A percentile compares a stretch with the other conserved stretches of the same genome.
phyloP scores from a whole-genome alignment of 495 filamentous ascomycete genomes.

The Aspergillus asperescens region DNA sequence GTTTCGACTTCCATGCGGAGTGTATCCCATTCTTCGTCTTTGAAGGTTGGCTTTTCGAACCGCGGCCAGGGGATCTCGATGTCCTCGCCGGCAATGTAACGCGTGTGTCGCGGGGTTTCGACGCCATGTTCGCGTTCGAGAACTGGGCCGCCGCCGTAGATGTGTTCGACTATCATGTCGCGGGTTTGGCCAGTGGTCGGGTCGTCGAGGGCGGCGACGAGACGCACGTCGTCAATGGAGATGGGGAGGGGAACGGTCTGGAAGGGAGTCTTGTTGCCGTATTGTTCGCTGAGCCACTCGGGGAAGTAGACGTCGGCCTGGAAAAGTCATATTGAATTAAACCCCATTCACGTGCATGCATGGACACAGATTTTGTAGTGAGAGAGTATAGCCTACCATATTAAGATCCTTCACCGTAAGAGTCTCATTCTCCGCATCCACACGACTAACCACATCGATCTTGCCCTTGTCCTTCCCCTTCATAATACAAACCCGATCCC shows the following conservation, averaged over 20 bases:
- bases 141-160: slow-evolving; percentile 39
- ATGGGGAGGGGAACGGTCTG: slow-evolving; percentile 47
- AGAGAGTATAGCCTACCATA: slow-evolving; percentile 48
- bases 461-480: slow-evolving; percentile 73
- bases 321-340: not conserved
- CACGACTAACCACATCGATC: slow-evolving; percentile 61
- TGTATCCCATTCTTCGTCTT: slow-evolving; percentile 63
- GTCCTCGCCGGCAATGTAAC: slow-evolving; percentile 41
- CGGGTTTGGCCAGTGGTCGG: slow-evolving; percentile 53
- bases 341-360: not conserved
- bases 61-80: slow-evolving; percentile 71
- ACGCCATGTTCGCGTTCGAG: slow-evolving; percentile 30
- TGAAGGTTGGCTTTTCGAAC: slow-evolving; percentile 29
- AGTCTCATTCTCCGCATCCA: slow-evolving; percentile 52
- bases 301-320: slow-evolving; percentile 58
- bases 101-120: slow-evolving; percentile 35
- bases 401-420: slow-evolving; percentile 61
- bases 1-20: slow-evolving; percentile 69
- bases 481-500: slow-evolving; percentile 73
- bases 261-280: slow-evolving; percentile 38
- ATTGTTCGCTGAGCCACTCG: slow-evolving; percentile 42
- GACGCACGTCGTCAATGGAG: slow-evolving; percentile 63
- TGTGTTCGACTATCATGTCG: slow-evolving; percentile 71
- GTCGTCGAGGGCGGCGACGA: slow-evolving; percentile 70
- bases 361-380: not conserved